Evolutionary conservation across 305 asterid species (phyloP), one percentile per base, ranked within the genome.

Genomic region (Rubia peregrina): DNA sequence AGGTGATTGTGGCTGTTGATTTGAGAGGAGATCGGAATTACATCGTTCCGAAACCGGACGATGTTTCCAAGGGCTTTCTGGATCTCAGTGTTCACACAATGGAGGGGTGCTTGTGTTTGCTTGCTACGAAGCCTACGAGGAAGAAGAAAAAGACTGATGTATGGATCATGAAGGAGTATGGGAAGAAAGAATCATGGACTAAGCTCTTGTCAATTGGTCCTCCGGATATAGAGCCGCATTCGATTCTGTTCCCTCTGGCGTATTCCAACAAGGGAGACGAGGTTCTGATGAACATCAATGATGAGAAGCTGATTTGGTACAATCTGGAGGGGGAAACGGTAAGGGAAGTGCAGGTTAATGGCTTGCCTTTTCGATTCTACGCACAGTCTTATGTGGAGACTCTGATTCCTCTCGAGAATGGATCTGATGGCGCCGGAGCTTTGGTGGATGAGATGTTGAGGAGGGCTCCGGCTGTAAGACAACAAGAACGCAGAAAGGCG

Each of bases 111-210:
- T 83, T 92, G 65, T 78, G 86, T n/a, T 64, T 87, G 73, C 78
- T 84, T 33, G 76, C 83, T 70, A 46, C 79, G 6, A 62, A 17
- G 65, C 70, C 83, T 70, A 46, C 79, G 6, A 62, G 24, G 65
- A 71, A 42, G 48, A 72, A 76, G 66, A 67, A 77, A 30, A 51
- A 79, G 70, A 82, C 76, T 33, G 88, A 71, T 6, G 67, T 91
- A 41, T 89, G 95, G 96, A 82, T 84, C 71, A 88, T 88, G 96
- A 80, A 80, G 75, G 88, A 89, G 43, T 89, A 91, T 38, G 86
- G 91, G 1, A 82, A 84, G 65, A 81, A 78, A 43, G 91, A 84
- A 68, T 89, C 96, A 4, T 91, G 97, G 96, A 78, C 73, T 17
- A 88, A 81, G 67, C 73, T 91, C 74, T 56, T 86, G 22, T 56